A percentile compares a stretch with the other conserved stretches of the same genome.
phyloP scores from a whole-genome alignment of 129 eudicot genomes.

The Deinandra increscens region DNA sequence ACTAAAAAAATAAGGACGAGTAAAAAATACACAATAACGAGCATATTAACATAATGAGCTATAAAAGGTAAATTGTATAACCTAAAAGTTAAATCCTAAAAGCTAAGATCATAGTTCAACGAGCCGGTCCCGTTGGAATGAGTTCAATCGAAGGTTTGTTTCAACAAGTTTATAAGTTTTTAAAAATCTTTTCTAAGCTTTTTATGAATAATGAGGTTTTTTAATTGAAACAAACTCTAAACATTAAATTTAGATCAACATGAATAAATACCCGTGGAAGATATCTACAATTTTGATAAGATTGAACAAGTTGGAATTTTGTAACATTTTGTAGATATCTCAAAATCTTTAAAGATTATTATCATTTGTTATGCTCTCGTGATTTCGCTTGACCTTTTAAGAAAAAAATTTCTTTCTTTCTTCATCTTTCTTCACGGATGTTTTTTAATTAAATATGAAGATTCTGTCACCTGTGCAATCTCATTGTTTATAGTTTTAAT shows the following conservation, averaged over 20 bases:
- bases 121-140: too few relatives aligned
- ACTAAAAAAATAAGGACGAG: too few relatives aligned
- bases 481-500: neutral
- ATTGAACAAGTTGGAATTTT: slow-evolving; percentile 1
- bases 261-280: neutral
- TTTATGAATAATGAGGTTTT: too few relatives aligned
- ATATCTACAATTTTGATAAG: neutral
- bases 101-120: too few relatives aligned
- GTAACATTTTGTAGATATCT: neutral
- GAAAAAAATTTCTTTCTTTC: neutral
- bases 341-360: slow-evolving; percentile 9
- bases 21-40: too few relatives aligned
- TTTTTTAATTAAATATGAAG: neutral
- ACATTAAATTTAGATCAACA: neutral
- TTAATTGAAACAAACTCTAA: too few relatives aligned
- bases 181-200: too few relatives aligned
- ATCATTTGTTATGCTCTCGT: slow-evolving; percentile 19
- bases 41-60: too few relatives aligned
- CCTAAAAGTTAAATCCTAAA: too few relatives aligned
- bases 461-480: slow-evolving; percentile 20
- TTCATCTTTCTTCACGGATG: neutral
- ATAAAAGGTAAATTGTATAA: too few relatives aligned
- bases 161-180: too few relatives aligned
- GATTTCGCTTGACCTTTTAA: slow-evolving; percentile 22
- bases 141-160: too few relatives aligned